Base-by-base conservation (phyloP, 2,329 filamentous ascomycete genomes). In the Rugonectria rugulosa region DNA sequence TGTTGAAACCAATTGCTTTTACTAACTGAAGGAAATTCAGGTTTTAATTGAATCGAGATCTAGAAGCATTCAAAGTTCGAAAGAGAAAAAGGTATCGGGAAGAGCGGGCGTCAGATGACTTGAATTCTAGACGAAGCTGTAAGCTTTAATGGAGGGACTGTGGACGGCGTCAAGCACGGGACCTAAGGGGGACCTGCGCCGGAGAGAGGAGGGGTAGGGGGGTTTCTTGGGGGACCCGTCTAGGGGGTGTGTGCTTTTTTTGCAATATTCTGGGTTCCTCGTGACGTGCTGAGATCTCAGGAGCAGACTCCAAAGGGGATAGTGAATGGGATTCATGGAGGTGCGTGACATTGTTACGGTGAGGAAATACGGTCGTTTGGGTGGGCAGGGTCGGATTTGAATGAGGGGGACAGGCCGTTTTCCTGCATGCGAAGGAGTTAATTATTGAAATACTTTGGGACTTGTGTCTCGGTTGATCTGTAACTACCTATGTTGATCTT, bases 161-260 rank as follows among this genome's bases (percentile, higher is more conserved):
- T 55, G 23, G 37, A 43, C 50, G 53, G 56, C 59, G 53, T 59
- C 37, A 54, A 56, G 38, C 50, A 50, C 42, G 43, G 47, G 34
- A 45, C 29, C 42, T 21, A n/a, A n/a, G n/a, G n/a, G n/a, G n/a
- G n/a, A n/a, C n/a, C n/a, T n/a, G n/a, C n/a, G n/a, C n/a, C n/a
- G n/a, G n/a, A n/a, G n/a, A n/a, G n/a, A n/a, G n/a, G n/a, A n/a
- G n/a, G n/a, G n/a, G n/a, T n/a, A n/a, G n/a, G n/a, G n/a, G 51
- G 44, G 31, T n/a, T 8, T 34, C 36, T 17, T 32, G 5, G n/a
- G 12, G 12, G 29, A 29, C 26, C 29, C 12, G n/a, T 5, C 7
- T 9, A 9, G 29, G 5, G 12, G 19, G 15, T 10, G 26, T 12
- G 21, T 23, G 26, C 48, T 42, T 24, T 24, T 24, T 11, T 17